A percentile compares a stretch with the other conserved stretches of the same genome.
Evolutionary conservation across 805 yeast genomes (phyloP).

Genomic region (Wickerhamiella parazyma): DNA sequence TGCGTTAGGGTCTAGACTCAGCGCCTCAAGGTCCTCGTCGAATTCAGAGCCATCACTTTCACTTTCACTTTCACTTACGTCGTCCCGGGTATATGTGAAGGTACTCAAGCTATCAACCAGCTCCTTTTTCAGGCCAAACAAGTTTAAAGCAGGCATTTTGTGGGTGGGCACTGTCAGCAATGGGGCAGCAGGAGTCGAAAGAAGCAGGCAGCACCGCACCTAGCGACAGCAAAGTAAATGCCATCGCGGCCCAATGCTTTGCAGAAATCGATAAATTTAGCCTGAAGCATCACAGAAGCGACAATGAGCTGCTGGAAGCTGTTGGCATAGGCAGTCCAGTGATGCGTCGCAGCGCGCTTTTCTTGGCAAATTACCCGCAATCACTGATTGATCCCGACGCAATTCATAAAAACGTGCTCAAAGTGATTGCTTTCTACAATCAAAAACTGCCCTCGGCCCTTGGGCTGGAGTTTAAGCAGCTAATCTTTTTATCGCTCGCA

Average conservation of each 20-base stretch:
- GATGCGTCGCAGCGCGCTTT: slow-evolving; percentile 14
- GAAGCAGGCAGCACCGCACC: neutral
- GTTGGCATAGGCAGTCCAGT: neutral
- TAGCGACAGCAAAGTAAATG: neutral
- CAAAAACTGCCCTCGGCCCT: slow-evolving; percentile 11
- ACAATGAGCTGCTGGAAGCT: slow-evolving; percentile 1
- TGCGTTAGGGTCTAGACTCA: slow-evolving; percentile 18
- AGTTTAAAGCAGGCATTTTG: slow-evolving; percentile 1
- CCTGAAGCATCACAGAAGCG: neutral
- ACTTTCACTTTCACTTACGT: neutral
- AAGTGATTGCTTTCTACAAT: slow-evolving; percentile 14
- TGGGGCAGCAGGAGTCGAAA: slow-evolving; percentile 6
- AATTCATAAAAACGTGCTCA: neutral
- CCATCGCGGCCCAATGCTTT: neutral
- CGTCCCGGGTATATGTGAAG: neutral
- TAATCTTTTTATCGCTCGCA: slow-evolving; percentile 15
- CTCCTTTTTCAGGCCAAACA: slow-evolving; percentile 1
- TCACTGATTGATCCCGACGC: neutral
- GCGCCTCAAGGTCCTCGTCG: slow-evolving; percentile 10
- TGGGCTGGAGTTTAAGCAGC: slow-evolving; percentile 2
- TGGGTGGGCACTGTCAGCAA: too few relatives aligned
- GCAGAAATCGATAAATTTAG: slow-evolving; percentile 3
- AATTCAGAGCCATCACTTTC: neutral
- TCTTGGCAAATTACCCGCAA: slow-evolving; percentile 10
- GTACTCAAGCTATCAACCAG: neutral